A percentile compares a stretch with the other conserved stretches of the same genome.
These are phyloP conservation scores for Rubroshorea leprosula DNA, from an alignment of 345 rosid species.

Conservation along the genomic window DNA sequence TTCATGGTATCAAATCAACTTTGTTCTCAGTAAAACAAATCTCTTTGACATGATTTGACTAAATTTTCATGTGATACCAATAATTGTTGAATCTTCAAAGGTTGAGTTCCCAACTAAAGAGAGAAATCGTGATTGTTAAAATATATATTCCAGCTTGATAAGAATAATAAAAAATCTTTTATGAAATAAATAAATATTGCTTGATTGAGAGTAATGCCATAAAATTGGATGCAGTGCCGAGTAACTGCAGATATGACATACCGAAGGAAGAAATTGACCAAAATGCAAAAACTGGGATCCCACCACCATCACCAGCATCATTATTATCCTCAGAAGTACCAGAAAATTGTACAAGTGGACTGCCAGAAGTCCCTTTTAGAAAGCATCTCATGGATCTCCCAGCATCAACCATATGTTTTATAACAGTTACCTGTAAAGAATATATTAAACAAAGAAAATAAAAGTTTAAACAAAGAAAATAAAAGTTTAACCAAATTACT, in stretches of 20 bases:
- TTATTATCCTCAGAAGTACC: slow-evolving; percentile 34
- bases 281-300: slow-evolving; percentile 59
- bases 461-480: neutral
- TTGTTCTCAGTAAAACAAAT: too few relatives aligned
- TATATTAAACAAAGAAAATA: neutral
- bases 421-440: slow-evolving; percentile 45
- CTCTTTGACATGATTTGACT: too few relatives aligned
- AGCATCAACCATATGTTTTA: slow-evolving; percentile 51
- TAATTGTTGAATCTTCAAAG: too few relatives aligned
- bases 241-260: slow-evolving; percentile 22
- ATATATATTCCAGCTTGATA: too few relatives aligned
- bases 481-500: neutral
- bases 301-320: slow-evolving; percentile 76
- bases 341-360: slow-evolving; percentile 64
- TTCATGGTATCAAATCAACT: too few relatives aligned
- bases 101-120: too few relatives aligned
- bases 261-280: slow-evolving; percentile 56
- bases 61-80: too few relatives aligned
- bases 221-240: neutral
- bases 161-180: too few relatives aligned
- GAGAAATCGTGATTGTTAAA: too few relatives aligned
- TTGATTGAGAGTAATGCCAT: too few relatives aligned
- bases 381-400: slow-evolving; percentile 66
- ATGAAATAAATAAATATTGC: too few relatives aligned
- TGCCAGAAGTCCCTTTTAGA: slow-evolving; percentile 34